Conservation (phyloP, 2,329 filamentous ascomycete species). For the Pseudocercospora cruenta region DNA sequence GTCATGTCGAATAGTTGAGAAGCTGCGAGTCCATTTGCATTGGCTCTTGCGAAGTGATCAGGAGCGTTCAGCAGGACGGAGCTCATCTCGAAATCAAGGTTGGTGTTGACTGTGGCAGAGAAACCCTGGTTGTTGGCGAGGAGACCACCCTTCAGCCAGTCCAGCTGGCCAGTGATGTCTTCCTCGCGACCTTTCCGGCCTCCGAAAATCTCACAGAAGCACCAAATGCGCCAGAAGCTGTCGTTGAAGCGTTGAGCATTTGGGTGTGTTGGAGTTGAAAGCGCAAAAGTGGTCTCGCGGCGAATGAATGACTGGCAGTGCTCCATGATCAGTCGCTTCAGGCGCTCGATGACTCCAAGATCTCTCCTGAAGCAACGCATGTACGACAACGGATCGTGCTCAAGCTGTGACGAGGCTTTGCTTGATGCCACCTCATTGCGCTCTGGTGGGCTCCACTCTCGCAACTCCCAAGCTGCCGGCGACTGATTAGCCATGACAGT, state of each 20-base stretch:
- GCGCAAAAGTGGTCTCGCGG: slow-evolving; percentile 58
- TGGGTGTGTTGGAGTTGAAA: slow-evolving; percentile 52
- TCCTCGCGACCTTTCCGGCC: slow-evolving; percentile 61
- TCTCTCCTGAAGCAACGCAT: slow-evolving; percentile 57
- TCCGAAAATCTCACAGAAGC: slow-evolving; percentile 67
- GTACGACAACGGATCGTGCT: slow-evolving; percentile 59
- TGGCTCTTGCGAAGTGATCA: slow-evolving; percentile 62
- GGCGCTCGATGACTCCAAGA: slow-evolving; percentile 55
- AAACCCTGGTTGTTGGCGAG: slow-evolving; percentile 54
- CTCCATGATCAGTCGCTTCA: slow-evolving; percentile 61
- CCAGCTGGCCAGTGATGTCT: slow-evolving; percentile 62
- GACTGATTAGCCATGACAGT: slow-evolving; percentile 57
- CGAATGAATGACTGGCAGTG: slow-evolving; percentile 61
- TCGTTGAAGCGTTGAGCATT: slow-evolving; percentile 59
- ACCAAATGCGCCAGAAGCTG: slow-evolving; percentile 68
- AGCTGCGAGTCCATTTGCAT: slow-evolving; percentile 57
- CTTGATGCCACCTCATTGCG: slow-evolving; percentile 47
- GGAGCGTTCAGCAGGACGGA: slow-evolving; percentile 60
- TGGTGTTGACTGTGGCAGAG: slow-evolving; percentile 52
- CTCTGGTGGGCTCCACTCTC: slow-evolving; percentile 60
- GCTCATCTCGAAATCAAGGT: slow-evolving; percentile 53
- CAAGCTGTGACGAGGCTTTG: slow-evolving; percentile 42
- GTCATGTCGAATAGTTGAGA: slow-evolving; percentile 66
- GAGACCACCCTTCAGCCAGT: slow-evolving; percentile 64
- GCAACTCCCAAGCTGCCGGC: slow-evolving; percentile 62